These are phyloP conservation scores for Geotrichum carabidarum DNA, from an alignment of 1,139 yeast species.

Conservation along the genomic window DNA sequence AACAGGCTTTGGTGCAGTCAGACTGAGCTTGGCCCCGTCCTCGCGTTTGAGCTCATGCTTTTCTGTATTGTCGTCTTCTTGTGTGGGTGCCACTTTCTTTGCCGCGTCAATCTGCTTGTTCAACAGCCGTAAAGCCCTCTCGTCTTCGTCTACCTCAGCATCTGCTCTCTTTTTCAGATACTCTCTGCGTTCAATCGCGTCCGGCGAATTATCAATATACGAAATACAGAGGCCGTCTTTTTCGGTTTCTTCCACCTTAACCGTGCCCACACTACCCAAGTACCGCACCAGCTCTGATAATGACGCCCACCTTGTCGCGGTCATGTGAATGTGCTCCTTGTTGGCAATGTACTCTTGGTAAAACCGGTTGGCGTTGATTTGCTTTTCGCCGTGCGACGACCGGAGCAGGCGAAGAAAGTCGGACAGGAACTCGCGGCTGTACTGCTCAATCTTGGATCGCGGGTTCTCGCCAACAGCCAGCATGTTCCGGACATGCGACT, in stretches of 20 bases:
- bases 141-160: conserved; percentile 45
- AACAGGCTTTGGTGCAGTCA: conserved; percentile 13
- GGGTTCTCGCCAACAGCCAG: conserved; percentile 42
- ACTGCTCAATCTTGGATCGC: conserved; percentile 51
- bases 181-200: conserved; percentile 40
- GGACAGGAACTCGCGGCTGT: conserved; percentile 53
- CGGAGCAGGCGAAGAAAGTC: conserved; percentile 64
- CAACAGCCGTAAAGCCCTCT: conserved; percentile 42
- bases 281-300: conserved; percentile 65
- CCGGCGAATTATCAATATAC: conserved; percentile 51
- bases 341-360: conserved; percentile 80
- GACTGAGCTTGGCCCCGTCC: conserved; percentile 19
- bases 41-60: conserved; percentile 23
- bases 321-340: conserved; percentile 81
- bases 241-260: conserved; percentile 48
- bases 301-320: conserved; percentile 76
- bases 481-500: conserved; percentile 63
- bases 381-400: conserved; percentile 74
- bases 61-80: conserved; percentile 22
- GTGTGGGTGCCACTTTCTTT: conserved; percentile 12
- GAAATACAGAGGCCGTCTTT: conserved; percentile 48
- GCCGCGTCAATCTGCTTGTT: conserved; percentile 53
- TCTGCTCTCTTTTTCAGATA: conserved; percentile 37
- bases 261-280: conserved; percentile 56
- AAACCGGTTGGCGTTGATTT: conserved; percentile 73